Base-by-base conservation (phyloP, 345 rosid genomes). In the Arabis alpina region DNA sequence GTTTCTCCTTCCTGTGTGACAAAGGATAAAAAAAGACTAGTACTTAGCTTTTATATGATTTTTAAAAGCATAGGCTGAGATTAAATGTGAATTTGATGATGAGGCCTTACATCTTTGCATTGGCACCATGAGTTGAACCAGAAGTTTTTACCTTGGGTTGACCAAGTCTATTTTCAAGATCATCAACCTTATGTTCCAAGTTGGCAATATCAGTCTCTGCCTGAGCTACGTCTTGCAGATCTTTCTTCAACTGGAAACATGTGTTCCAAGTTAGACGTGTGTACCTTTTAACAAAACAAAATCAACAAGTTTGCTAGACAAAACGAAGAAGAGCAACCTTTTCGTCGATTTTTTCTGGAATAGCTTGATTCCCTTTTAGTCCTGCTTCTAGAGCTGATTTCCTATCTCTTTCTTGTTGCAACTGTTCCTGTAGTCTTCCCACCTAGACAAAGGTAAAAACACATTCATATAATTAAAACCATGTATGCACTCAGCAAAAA, bases 401-500 rank as follows among this genome's bases (percentile, higher is more conserved):
- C 78, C 74, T 85, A 51, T 84, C 88, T 75, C 81, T 84, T 80
- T 90, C 96, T 80, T 76, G 84, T 70, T 81, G 92, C 81, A 94
- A 82, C 75, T 84, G 86, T 62, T 84, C 93, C 76, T 85, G 85
- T 54, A 94, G 85, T 77, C 89, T 88, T 72, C 75, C 85, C 74
- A 94, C 98, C 98, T 94, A 78, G 41, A 55, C 9, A 11, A 80
- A 23, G 61, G 25, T 43, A 48, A 41, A 28, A 54, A n/a, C 48
- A 30, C 68, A 64, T 76, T 45, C 42, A 50, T 57, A 55, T 28
- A 10, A 5, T 54, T 28, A 5, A 23, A 24, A 43, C 42, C 9
- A 15, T 49, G 19, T 8, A 43, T 14, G 28, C 52, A 59, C 24
- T 60, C 24, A 4, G 68, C 14, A 40, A 11, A 5, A 71, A 65